Evolutionary conservation across 2,329 filamentous ascomycete species (phyloP).

Genomic region (Phyllosticta citriasiana): DNA sequence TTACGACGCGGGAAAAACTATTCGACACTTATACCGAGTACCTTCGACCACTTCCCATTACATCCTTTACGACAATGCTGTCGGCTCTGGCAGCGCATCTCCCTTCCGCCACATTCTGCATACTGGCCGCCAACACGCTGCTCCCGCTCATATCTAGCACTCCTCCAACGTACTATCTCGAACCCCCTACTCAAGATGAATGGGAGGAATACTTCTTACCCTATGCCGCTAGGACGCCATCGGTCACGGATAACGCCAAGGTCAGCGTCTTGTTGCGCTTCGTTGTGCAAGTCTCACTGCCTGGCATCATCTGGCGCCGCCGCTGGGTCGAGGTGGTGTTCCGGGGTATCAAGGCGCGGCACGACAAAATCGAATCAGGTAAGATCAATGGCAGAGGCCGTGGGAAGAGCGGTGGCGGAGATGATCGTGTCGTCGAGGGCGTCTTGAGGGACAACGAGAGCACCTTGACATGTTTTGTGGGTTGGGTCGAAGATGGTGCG

Average conservation of each 20-base stretch:
- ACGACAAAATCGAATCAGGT: slow-evolving; percentile 44
- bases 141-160: slow-evolving; percentile 18
- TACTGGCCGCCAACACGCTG: slow-evolving; percentile 32
- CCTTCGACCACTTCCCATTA: slow-evolving; percentile 49
- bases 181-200: slow-evolving; percentile 19
- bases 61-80: slow-evolving; percentile 48
- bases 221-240: slow-evolving; percentile 17
- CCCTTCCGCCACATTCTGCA: slow-evolving; percentile 32
- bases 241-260: slow-evolving; percentile 24
- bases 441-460: slow-evolving; percentile 25
- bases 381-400: slow-evolving; percentile 32
- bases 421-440: slow-evolving; percentile 26
- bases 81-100: slow-evolving; percentile 24
- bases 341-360: slow-evolving; percentile 31
- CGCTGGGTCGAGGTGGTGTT: slow-evolving; percentile 15
- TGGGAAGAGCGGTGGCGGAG: slow-evolving; percentile 35
- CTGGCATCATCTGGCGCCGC: slow-evolving; percentile 16
- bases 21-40: slow-evolving; percentile 50
- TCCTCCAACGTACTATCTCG: slow-evolving; percentile 19
- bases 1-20: slow-evolving; percentile 45
- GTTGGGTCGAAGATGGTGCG: slow-evolving; percentile 21
- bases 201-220: slow-evolving; percentile 21
- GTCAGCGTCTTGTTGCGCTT: slow-evolving; percentile 24
- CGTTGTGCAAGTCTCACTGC: background rate
- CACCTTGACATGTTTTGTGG: slow-evolving; percentile 25